Percentiles rank a stretch among this genome's conserved stretches.
Evolutionary conservation across 164 flowering plant species (phyloP).

Genomic region (Pachysandra terminalis): DNA sequence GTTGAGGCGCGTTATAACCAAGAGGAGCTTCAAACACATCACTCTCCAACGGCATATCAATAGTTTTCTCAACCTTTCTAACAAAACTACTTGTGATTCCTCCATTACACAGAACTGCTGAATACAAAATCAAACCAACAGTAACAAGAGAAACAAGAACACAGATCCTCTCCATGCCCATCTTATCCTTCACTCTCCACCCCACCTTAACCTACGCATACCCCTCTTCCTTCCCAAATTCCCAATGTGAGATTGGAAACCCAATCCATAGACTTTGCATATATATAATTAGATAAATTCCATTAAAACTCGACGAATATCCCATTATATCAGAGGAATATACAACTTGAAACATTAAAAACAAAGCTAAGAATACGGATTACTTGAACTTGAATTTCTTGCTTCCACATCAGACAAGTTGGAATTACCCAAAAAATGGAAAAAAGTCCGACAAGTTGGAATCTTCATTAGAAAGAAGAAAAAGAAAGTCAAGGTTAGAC

Average conservation of each 20-base stretch:
- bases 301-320: no score
- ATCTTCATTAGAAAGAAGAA: no score
- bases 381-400: no score
- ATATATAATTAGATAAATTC: no score
- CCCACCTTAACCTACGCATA: not conserved
- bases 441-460: no score
- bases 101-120: conserved; percentile 19
- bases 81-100: conserved; percentile 41
- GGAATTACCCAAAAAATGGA: no score
- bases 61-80: conserved; percentile 20
- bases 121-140: not conserved
- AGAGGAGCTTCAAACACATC: conserved; percentile 48
- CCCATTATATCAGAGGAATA: no score
- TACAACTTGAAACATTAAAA: no score
- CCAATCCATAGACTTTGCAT: not conserved
- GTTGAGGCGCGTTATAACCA: conserved; percentile 61
- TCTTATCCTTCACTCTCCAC: not conserved
- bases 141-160: not conserved
- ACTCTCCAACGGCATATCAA: conserved; percentile 50
- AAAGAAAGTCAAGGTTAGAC: no score
- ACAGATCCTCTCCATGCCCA: not conserved
- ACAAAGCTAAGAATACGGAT: not conserved
- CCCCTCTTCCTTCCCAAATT: not conserved
- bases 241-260: not conserved
- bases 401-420: not conserved